phyloP scores from a whole-genome alignment of 441 rosid genomes.

The Breynia disticha region DNA sequence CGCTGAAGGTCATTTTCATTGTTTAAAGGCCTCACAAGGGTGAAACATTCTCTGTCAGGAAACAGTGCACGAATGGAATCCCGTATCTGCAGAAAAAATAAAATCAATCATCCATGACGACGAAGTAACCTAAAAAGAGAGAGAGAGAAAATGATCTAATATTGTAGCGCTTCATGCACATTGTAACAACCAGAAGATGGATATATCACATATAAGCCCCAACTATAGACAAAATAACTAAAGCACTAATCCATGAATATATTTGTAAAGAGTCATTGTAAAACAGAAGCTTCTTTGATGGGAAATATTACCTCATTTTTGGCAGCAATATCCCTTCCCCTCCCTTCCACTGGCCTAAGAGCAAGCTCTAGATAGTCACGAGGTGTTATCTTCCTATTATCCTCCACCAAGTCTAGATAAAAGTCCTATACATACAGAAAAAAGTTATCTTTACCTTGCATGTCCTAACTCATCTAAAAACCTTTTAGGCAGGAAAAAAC shows the following conservation, averaged over 20 bases:
- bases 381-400: conserved; percentile 74
- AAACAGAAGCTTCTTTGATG: conserved; percentile 1
- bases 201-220: neutral
- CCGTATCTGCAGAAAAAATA: conserved; percentile 36
- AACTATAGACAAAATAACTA: neutral
- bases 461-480: neutral
- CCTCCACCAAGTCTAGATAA: conserved; percentile 81
- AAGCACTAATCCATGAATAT: neutral
- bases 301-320: conserved; percentile 73
- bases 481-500: neutral
- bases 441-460: conserved; percentile 9
- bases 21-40: conserved; percentile 88
- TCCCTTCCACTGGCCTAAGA: conserved; percentile 73
- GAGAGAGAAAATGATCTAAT: conserved; percentile 1
- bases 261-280: neutral
- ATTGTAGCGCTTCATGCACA: neutral
- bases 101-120: conserved; percentile 13
- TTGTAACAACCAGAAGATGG: neutral
- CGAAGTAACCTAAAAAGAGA: conserved; percentile 17
- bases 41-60: conserved; percentile 90
- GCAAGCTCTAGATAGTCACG: conserved; percentile 97
- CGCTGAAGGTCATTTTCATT: conserved; percentile 76
- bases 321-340: conserved; percentile 71
- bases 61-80: conserved; percentile 86
- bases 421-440: conserved; percentile 54